A percentile compares a stretch with the other conserved stretches of the same genome.
Evolutionary conservation across 1,139 yeast species (phyloP).

Genomic region (Suhomyces atakaporum): DNA sequence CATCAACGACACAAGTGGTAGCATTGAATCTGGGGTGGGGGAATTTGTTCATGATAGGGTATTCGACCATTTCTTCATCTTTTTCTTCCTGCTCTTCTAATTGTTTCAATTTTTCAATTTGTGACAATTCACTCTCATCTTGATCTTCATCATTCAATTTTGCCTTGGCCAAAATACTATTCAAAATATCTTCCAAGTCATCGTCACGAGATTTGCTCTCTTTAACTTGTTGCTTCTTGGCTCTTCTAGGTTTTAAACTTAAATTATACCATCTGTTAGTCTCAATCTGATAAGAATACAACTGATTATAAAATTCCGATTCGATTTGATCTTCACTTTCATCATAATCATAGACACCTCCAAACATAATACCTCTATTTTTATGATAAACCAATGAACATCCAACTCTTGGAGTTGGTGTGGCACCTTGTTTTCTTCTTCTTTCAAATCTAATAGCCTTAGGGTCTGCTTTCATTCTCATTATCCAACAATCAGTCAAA

Average conservation of each 20-base stretch:
- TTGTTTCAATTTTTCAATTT: constrained; percentile 40
- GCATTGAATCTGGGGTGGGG: constrained; percentile 94
- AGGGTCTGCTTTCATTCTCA: constrained; percentile 88
- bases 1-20: constrained; percentile 82
- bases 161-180: constrained; percentile 70
- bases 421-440: constrained; percentile 83
- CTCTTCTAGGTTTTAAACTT: constrained; percentile 63
- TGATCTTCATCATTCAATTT: constrained; percentile 61
- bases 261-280: constrained; percentile 87
- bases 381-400: constrained; percentile 87
- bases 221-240: constrained; percentile 45
- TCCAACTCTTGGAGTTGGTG: constrained; percentile 93
- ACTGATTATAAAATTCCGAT: constrained; percentile 78
- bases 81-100: constrained; percentile 41
- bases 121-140: constrained; percentile 42
- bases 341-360: constrained; percentile 93
- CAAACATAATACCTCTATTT: constrained; percentile 90
- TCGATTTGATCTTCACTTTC: constrained; percentile 93
- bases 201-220: constrained; percentile 64
- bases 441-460: constrained; percentile 83
- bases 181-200: constrained; percentile 79
- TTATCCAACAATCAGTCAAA: constrained; percentile 82
- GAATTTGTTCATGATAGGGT: constrained; percentile 58
- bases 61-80: constrained; percentile 39
- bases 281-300: constrained; percentile 82